Evolutionary conservation across 257 asterid species (phyloP), one percentile per base, ranked within the genome.

Genomic region (Knoxia roxburghii): DNA sequence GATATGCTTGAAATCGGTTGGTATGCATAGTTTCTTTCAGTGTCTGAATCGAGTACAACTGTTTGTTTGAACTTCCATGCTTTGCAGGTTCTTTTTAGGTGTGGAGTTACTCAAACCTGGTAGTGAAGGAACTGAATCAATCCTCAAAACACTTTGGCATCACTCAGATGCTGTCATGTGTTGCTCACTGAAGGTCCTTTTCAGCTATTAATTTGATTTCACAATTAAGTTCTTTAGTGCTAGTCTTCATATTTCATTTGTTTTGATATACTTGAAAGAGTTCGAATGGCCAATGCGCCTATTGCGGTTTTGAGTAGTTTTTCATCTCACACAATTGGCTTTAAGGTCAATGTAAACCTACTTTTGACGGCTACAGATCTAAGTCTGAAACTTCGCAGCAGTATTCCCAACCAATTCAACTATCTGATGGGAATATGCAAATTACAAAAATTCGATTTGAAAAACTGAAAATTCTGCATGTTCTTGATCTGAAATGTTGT

Each of bases 151-250:
- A 37, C 89, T 94, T 4, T 94, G 99, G 99, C 95, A 90, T 68
- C 96, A 90, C 77, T 76, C 95, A 23, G 95, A 94, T 76, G 96
- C 99, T 52, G 76, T 94, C 17, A 58, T 90, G 68, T 94, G 99
- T 65, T 94, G 97, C 86, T 90, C 99, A 17, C 63, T 94, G 58
- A 87, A 94, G 99, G 97, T 88, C 1, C 23, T 18, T 65, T 65
- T 64, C 26, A n/a, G 40, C 4, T 6, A 4, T 37, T 18, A 17
- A 32, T 56, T 57, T n/a, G 2, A 11, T 17, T 32, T 26, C 7
- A 23, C n/a, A 33, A 13, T 46, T 35, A 45, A 20, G 46, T 58
- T 8, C 14, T 49, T 17, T 20, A 26, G 46, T 40, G 26, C n/a
- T 4, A 33, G 10, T 13, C 9, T 50, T 23, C 8, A 7, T 33